phyloP scores from a whole-genome alignment of 768 basidiomycete species.

The Astraeus odoratus region DNA sequence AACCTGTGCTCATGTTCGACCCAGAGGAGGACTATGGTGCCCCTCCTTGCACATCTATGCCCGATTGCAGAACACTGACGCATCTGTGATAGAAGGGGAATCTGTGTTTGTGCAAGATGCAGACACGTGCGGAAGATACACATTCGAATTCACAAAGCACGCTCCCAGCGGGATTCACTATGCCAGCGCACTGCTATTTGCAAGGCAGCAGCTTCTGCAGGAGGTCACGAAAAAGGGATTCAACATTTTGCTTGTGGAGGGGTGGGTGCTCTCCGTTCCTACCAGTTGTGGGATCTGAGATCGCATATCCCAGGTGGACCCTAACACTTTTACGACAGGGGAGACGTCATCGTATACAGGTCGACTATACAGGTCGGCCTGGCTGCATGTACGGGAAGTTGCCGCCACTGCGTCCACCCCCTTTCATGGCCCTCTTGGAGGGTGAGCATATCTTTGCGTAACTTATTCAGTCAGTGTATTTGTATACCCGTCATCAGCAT shows the following conservation, averaged over 20 bases:
- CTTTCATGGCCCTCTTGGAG: slow-evolving; percentile 61
- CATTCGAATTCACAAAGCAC: slow-evolving; percentile 49
- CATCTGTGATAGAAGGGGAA: slow-evolving; percentile 44
- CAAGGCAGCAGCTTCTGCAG: slow-evolving; percentile 56
- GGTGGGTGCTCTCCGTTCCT: slow-evolving; percentile 34
- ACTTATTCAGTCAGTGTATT: slow-evolving; percentile 27
- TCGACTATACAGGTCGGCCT: slow-evolving; percentile 63
- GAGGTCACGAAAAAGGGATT: slow-evolving; percentile 49
- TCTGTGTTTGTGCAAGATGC: slow-evolving; percentile 45
- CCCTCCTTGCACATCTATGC: slow-evolving; percentile 6
- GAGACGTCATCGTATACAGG: slow-evolving; percentile 57
- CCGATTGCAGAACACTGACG: slow-evolving; percentile 2
- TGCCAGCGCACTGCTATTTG: slow-evolving; percentile 49
- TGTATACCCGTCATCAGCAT: slow-evolving; percentile 20
- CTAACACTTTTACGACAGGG: slow-evolving; percentile 59
- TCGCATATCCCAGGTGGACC: slow-evolving; percentile 45
- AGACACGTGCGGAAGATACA: slow-evolving; percentile 54
- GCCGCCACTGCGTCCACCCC: slow-evolving; percentile 43
- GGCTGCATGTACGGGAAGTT: slow-evolving; percentile 48
- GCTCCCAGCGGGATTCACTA: slow-evolving; percentile 40
- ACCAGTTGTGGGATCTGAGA: neutral
- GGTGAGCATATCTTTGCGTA: slow-evolving; percentile 25
- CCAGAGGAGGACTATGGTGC: slow-evolving; percentile 45
- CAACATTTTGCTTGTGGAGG: slow-evolving; percentile 61
- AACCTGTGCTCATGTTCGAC: slow-evolving; percentile 58